Percentiles rank a stretch among this genome's conserved stretches.
phyloP scores from a whole-genome alignment of 1,284 basidiomycete genomes.

The Flammula alnicola region DNA sequence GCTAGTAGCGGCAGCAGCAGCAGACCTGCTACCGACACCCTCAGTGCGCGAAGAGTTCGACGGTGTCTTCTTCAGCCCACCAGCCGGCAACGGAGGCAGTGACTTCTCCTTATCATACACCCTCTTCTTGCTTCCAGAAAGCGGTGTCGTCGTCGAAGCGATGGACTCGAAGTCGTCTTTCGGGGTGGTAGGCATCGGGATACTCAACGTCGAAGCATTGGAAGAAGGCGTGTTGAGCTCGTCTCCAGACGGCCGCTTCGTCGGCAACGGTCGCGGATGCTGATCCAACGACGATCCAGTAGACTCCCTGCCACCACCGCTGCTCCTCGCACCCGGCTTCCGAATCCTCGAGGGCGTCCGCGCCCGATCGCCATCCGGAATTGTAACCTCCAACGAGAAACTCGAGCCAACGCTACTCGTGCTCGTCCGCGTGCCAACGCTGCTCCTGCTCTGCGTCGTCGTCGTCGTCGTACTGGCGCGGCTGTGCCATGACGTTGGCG shows the following conservation, averaged over 20 bases:
- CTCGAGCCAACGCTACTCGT: constrained; percentile 30
- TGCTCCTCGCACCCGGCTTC: constrained; percentile 13
- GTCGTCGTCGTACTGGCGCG: no score
- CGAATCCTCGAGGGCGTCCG: constrained; percentile 18
- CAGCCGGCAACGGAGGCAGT: constrained; percentile 31
- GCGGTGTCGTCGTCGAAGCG: constrained; percentile 10
- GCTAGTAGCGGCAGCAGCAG: constrained; percentile 7
- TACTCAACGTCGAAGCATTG: constrained; percentile 47
- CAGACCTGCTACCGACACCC: not conserved
- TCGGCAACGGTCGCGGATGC: not conserved
- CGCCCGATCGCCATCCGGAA: constrained; percentile 15
- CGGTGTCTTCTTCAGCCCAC: constrained; percentile 23
- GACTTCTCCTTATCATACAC: constrained; percentile 35
- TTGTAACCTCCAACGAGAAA: constrained; percentile 27
- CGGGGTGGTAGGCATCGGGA: constrained; percentile 51
- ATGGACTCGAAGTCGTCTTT: constrained; percentile 28
- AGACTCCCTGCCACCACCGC: not conserved
- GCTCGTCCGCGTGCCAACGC: no score
- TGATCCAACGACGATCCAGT: no score
- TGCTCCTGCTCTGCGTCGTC: no score
- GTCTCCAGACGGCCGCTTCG: constrained; percentile 15
- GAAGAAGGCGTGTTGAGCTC: constrained; percentile 35
- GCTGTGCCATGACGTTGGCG: constrained; percentile 34
- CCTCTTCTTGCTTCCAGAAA: constrained; percentile 4
- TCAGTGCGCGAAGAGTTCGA: constrained; percentile 8